Percentiles rank a stretch among this genome's conserved stretches.
phyloP scores from a whole-genome alignment of 371 early-diverging fungal genomes.

The Actinomucor elegans region DNA sequence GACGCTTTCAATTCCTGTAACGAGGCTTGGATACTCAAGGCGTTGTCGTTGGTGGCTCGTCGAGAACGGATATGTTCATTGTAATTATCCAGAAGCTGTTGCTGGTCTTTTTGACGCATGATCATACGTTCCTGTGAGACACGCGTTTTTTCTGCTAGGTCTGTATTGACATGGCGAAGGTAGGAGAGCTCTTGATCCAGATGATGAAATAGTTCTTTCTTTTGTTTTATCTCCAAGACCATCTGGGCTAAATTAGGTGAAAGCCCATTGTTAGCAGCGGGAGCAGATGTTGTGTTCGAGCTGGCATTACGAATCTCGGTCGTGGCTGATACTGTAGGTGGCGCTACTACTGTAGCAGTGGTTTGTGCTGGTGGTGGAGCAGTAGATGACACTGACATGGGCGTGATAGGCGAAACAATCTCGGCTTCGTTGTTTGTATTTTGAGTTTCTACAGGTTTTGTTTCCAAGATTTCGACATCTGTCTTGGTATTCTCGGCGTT shows the following conservation, averaged over 20 bases:
- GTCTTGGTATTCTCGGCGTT: no score
- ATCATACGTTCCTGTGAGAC: slow-evolving; percentile 13
- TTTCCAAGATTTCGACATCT: no score
- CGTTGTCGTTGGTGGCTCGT: slow-evolving; percentile 57
- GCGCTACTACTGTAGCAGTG: no score
- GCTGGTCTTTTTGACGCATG: slow-evolving; percentile 23
- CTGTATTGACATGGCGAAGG: slow-evolving; percentile 6
- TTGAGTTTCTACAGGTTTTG: no score
- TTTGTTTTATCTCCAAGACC: slow-evolving; percentile 10
- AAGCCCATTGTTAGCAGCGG: background rate
- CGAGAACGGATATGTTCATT: slow-evolving; percentile 53
- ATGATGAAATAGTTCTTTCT: slow-evolving; percentile 5
- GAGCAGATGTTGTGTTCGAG: no score
- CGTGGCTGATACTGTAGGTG: no score
- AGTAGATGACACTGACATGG: no score
- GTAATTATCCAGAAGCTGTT: slow-evolving; percentile 47
- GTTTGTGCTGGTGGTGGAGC: no score
- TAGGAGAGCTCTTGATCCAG: slow-evolving; percentile 22
- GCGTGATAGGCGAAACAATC: no score
- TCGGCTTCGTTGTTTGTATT: no score
- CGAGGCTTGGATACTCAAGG: slow-evolving; percentile 45
- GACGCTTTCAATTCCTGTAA: slow-evolving; percentile 47
- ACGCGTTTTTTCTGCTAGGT: slow-evolving; percentile 11
- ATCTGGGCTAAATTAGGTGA: slow-evolving; percentile 6
- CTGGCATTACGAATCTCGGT: no score